Evolutionary conservation across 768 basidiomycete species (phyloP).

Genomic region (Phanerodontia chrysosporium): DNA sequence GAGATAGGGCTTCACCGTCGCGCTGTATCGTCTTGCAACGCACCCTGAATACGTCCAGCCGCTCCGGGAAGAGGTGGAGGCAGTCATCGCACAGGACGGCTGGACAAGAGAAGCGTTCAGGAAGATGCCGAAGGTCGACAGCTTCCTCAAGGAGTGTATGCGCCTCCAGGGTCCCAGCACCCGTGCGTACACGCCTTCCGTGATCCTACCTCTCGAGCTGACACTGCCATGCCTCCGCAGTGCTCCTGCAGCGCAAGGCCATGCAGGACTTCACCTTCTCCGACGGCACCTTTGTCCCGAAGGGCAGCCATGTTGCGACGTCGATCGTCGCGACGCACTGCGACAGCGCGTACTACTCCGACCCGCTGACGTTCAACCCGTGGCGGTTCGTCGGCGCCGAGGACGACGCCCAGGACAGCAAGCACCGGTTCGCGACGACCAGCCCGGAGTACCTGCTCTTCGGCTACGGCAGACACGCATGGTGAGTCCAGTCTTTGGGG

Average conservation of each 20-base stretch:
- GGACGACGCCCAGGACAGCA: slow-evolving; percentile 27
- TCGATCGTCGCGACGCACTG: slow-evolving; percentile 16
- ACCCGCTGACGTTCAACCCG: slow-evolving; percentile 33
- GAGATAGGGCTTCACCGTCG: slow-evolving; percentile 27
- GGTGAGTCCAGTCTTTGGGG: slow-evolving; percentile 1
- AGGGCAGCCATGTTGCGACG: slow-evolving; percentile 18
- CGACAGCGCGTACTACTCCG: slow-evolving; percentile 19
- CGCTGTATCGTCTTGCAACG: slow-evolving; percentile 26
- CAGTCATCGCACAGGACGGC: not conserved
- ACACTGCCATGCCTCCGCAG: slow-evolving; percentile 27
- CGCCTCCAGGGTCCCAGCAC: slow-evolving; percentile 9
- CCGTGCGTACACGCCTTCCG: not conserved
- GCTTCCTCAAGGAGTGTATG: slow-evolving; percentile 32
- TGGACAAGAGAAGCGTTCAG: slow-evolving; percentile 23
- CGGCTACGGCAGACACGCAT: slow-evolving; percentile 4
- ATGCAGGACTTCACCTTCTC: slow-evolving; percentile 30
- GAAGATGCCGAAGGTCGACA: slow-evolving; percentile 30
- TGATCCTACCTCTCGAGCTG: not conserved
- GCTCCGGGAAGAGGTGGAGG: slow-evolving; percentile 28
- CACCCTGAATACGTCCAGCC: slow-evolving; percentile 23
- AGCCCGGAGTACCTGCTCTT: not conserved
- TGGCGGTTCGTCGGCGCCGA: slow-evolving; percentile 37
- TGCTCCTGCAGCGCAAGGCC: slow-evolving; percentile 25
- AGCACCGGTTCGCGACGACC: not conserved
- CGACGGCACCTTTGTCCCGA: slow-evolving; percentile 27